Evolutionary conservation across 2,329 filamentous ascomycete species (phyloP), one percentile per base, ranked within the genome.

Genomic region (Orbilia ellipsospora): DNA sequence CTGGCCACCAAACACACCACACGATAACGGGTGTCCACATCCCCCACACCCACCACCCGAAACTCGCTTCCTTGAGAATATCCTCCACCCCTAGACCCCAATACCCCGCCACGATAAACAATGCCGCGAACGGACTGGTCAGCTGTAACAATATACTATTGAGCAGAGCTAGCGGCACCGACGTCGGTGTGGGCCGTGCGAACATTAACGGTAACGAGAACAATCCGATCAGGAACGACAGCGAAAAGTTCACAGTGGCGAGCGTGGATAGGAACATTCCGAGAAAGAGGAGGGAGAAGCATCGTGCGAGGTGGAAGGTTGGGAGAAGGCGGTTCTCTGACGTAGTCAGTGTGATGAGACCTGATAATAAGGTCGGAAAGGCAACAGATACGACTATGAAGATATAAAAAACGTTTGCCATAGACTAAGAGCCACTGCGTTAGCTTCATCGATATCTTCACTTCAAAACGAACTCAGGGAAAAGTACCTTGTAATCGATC

Each of bases 1-100:
- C 93, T 0, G 94, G 94, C 91, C 93, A 95, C 94, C 94, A 97
- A 51, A 97, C 89, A 81, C 93, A 91, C 92, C 93, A 97, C n/a
- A 97, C 87, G 10, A 96, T 88, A 16, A 97, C 89, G 73, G 92
- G 90, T 0, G 93, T 96, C 84, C 93, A 96, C 87, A 95, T 88
- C 0, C 93, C 92, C 88, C 90, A 93, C 12, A 97, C 89, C 80
- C 92, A 88, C 93, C 93, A 97, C 0, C 92, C 93, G 81, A 95
- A 93, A 4, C 91, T 92, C 0, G 92, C 92, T 81, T 91, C 87
- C 28, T 86, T 86, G 61, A 97, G 82, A 1, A 95, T 85, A 1
- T 87, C 83, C 51, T 84, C 84, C 0, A 93, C 81, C 3, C 81
- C 80, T 44, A 84, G 72, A 77, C 84, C 77, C 85, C 86, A 83